A percentile compares a stretch with the other conserved stretches of the same genome.
Conservation (phyloP, 345 rosid genomes). For the Toxicodendron radicans region DNA sequence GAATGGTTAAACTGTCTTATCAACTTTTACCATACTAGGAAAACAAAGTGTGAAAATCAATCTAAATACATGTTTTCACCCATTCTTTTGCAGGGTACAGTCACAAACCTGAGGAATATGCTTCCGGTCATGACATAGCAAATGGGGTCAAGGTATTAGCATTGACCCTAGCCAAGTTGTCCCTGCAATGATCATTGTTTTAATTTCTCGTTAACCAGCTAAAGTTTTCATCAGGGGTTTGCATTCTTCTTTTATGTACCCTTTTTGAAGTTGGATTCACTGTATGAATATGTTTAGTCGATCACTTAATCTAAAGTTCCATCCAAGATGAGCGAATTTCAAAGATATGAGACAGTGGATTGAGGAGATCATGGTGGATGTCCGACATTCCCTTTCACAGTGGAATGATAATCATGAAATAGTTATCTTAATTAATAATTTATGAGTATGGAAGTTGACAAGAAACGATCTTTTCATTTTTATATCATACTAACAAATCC, state of each 20-base stretch:
- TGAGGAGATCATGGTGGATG: background rate
- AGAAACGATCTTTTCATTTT: background rate
- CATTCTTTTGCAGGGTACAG: constrained; percentile 72
- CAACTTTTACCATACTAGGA: background rate
- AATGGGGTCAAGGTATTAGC: constrained; percentile 88
- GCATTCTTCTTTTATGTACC: background rate
- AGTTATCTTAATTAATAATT: background rate
- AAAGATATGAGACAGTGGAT: background rate
- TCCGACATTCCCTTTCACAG: background rate
- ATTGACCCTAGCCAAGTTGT: constrained; percentile 71
- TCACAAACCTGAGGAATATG: constrained; percentile 90
- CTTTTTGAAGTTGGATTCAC: background rate
- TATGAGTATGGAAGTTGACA: background rate
- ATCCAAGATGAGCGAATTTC: background rate
- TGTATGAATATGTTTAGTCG: constrained; percentile 3
- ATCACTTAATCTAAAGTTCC: background rate
- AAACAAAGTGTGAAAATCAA: background rate
- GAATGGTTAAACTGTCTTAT: background rate
- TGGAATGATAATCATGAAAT: background rate
- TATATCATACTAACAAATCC: background rate
- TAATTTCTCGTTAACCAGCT: background rate
- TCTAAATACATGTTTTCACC: background rate
- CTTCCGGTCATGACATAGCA: constrained; percentile 60
- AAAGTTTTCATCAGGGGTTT: background rate
- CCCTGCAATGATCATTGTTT: constrained; percentile 32